Evolutionary conservation across 208 protist species (phyloP), one percentile per base, ranked within the genome.

Genomic region (Acanthamoeba royreba): DNA sequence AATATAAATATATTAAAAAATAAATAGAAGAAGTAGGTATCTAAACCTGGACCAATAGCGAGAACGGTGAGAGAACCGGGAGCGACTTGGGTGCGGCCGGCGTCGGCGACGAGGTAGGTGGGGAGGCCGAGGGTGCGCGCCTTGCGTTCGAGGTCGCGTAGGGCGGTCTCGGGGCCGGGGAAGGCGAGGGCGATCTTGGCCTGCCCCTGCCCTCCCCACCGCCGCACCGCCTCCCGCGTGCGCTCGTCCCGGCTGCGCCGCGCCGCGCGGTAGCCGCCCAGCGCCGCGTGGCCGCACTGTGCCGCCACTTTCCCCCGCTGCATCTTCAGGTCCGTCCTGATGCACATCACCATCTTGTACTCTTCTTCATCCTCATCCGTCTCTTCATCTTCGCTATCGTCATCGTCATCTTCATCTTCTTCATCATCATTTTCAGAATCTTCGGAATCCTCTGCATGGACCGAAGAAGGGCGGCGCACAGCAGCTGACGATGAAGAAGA

Each of bases 261-360:
- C 8, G 98, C 77, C 28, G 97, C 94, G 69, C 98, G 96, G 28
- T 98, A 96, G 1, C 97, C 96, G 22, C 97, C 98, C 17, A 99
- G 95, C 28, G 98, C 98, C 1, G 98, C 99, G 95, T 99, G 99
- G 22, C 98, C 97, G 94, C 98, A 99, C 96, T 99, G 99, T 31
- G 99, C 98, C 22, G 98, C 98, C 15, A 99, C 97, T 93, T 99
- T 99, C 22, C 99, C 99, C 28, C 95, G 98, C 0, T 97, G 97
- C 99, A 99, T 99, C 52, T 98, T 98, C 43, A 99, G 93, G 88
- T 99, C 98, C 43, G 97, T 98, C 15, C 98, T 96, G 13, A 99
- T 98, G 3, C 98, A 97, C 1, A 99, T 94, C 31, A 98, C 97
- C 97, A 99, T 98, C 94, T 99, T 98, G 31, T 52, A 94, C 61